Evolutionary conservation across 2,329 filamentous ascomycete species (phyloP), one percentile per base, ranked within the genome.

Genomic region (Westerdykella sp.): DNA sequence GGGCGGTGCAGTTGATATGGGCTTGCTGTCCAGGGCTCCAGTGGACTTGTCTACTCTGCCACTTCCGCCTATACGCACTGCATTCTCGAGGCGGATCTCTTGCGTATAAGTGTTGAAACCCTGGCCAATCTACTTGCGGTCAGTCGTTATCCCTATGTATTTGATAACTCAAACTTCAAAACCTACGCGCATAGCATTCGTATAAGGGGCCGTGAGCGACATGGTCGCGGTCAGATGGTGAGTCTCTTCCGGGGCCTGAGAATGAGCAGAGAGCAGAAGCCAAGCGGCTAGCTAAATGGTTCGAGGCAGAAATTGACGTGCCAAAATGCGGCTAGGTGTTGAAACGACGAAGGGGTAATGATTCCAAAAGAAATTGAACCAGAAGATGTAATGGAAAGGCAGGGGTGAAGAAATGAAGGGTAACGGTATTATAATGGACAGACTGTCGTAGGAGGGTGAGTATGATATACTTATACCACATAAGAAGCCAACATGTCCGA

Each of bases 71-170:
- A 68, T 52, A 11, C 55, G 43, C 6, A 69, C 64, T 5, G 66
- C 66, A 41, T 62, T 56, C 30, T 69, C 65, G 16, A 69, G 56
- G 18, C 65, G 62, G 35, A 66, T 65, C 45, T 68, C 64, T 42
- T 68, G 66, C 3, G 65, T 69, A 39, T 67, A 69, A 13, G 66
- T 68, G 34, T 69, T 69, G 52, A 68, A 68, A 39, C 65, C 62
- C 46, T 62, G 58, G 10, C 58, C 58, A 56, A 51, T 44, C 42
- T 46, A 25, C 2, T 21, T n/a, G 32, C 30, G 18, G 28, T 28
- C 4, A 32, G 23, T 11, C n/a, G 13, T 13, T 35, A n/a, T 14
- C 16, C n/a, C 5, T 9, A 13, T 18, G 13, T 13, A 15, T 35
- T 35, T 12, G 4, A 28, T 35, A 5, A 14, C 6, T 34, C 46